Percentiles rank a stretch among this genome's conserved stretches.
Conservation (phyloP, 768 basidiomycete species). For the Termitomyces sp. region DNA sequence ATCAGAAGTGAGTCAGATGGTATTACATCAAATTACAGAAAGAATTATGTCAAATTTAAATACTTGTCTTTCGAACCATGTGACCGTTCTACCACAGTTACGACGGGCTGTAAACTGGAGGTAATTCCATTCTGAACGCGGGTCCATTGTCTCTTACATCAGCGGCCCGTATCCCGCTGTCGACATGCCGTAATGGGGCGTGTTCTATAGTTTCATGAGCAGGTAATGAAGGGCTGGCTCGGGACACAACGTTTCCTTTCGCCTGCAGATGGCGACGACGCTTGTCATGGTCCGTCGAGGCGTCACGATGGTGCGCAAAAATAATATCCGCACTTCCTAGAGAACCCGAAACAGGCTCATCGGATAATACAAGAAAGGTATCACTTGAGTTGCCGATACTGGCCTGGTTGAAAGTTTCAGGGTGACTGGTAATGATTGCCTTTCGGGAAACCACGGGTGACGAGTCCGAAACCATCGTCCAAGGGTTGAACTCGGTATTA, state of each 20-base stretch:
- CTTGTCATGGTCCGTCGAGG: background rate
- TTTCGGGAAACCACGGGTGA: constrained; percentile 5
- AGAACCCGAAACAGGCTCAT: constrained; percentile 3
- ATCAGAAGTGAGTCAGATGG: no score
- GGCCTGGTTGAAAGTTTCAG: constrained; percentile 4
- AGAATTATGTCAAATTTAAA: no score
- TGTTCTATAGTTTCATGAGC: background rate
- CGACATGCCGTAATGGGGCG: background rate
- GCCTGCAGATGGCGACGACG: background rate
- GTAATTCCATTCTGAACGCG: background rate
- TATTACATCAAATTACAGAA: no score
- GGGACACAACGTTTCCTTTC: background rate
- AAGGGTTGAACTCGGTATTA: constrained; percentile 1
- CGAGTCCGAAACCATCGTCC: background rate
- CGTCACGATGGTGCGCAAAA: background rate
- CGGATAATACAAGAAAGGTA: background rate
- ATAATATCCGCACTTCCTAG: background rate
- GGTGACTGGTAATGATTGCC: background rate
- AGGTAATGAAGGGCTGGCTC: background rate
- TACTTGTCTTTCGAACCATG: no score
- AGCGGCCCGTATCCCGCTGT: background rate
- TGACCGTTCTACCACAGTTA: background rate
- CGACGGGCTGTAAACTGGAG: constrained; percentile 7
- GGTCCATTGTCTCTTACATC: background rate
- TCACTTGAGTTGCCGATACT: constrained; percentile 5